Conservation (phyloP, 139 green algal species). For the Medakamo hakoo region DNA sequence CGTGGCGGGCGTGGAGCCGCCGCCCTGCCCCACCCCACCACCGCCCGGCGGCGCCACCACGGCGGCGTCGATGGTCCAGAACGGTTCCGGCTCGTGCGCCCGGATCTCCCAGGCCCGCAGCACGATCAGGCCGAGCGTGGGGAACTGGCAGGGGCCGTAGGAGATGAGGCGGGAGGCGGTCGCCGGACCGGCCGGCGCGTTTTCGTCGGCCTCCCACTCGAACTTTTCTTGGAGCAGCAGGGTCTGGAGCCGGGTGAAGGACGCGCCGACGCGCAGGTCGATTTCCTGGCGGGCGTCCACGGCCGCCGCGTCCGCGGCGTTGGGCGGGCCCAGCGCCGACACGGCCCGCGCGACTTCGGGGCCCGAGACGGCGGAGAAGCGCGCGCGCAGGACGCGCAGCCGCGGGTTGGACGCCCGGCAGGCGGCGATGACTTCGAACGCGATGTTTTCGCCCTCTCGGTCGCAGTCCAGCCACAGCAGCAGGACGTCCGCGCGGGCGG, state of each 20-base stretch:
- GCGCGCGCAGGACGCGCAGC: conserved; percentile 54
- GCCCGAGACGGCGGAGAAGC: conserved; percentile 51
- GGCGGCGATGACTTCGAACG: conserved; percentile 84
- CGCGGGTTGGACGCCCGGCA: conserved; percentile 49
- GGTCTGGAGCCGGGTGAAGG: conserved; percentile 94
- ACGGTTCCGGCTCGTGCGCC: conserved; percentile 76
- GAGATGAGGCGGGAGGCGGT: conserved; percentile 61
- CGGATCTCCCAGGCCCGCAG: conserved; percentile 90
- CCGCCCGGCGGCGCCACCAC: not conserved
- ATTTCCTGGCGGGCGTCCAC: conserved; percentile 92
- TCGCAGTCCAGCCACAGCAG: conserved; percentile 98
- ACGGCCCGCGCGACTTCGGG: conserved; percentile 37
- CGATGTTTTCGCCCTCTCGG: conserved; percentile 94
- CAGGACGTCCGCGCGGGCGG: conserved; percentile 48
- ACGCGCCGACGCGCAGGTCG: conserved; percentile 83
- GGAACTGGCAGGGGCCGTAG: conserved; percentile 96
- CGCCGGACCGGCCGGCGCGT: no score
- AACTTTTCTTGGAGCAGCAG: conserved; percentile 78
- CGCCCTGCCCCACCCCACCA: not conserved
- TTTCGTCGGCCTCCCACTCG: conserved; percentile 28
- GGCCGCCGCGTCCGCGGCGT: conserved; percentile 57
- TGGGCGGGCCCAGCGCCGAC: conserved; percentile 40
- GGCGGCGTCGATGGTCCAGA: conserved; percentile 67
- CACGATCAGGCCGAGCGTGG: conserved; percentile 93
- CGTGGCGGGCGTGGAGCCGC: not conserved